phyloP scores from a whole-genome alignment of 2,329 filamentous ascomycete genomes.

The Aureobasidium zeae region DNA sequence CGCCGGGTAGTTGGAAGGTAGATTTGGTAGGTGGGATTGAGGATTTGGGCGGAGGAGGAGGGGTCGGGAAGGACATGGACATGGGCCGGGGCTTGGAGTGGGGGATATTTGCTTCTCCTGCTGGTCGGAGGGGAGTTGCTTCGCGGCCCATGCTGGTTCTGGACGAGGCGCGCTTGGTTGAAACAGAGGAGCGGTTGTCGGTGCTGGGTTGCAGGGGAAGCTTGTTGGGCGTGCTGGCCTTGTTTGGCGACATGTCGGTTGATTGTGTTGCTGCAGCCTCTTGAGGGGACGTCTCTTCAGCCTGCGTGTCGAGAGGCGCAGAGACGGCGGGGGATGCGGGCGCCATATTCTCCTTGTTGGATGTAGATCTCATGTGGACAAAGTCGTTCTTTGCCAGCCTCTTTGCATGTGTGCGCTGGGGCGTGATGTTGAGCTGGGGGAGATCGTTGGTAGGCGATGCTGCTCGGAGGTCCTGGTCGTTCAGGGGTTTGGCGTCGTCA shows the following conservation, averaged over 20 bases:
- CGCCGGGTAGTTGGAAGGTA: slow-evolving; percentile 45
- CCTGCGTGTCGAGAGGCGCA: slow-evolving; percentile 6
- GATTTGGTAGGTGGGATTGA: slow-evolving; percentile 41
- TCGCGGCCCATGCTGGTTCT: slow-evolving; percentile 16
- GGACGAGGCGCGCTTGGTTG: not conserved
- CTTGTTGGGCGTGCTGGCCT: too few species aligned
- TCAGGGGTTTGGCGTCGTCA: slow-evolving; percentile 6
- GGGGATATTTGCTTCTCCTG: slow-evolving; percentile 26
- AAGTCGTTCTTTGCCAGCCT: slow-evolving; percentile 22
- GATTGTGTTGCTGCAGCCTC: slow-evolving; percentile 18
- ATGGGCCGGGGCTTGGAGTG: slow-evolving; percentile 39
- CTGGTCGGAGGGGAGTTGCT: slow-evolving; percentile 16
- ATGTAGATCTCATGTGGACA: slow-evolving; percentile 23
- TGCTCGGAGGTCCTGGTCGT: slow-evolving; percentile 22
- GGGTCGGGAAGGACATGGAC: slow-evolving; percentile 40
- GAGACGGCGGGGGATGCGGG: slow-evolving; percentile 13
- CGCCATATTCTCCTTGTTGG: slow-evolving; percentile 28
- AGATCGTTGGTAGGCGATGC: slow-evolving; percentile 18
- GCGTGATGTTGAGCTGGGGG: slow-evolving; percentile 19
- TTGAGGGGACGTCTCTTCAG: slow-evolving; percentile 6
- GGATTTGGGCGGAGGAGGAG: slow-evolving; percentile 40
- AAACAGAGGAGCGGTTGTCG: too few species aligned
- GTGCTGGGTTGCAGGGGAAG: too few species aligned
- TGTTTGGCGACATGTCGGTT: slow-evolving; percentile 1
- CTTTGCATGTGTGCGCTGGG: slow-evolving; percentile 21